Base-by-base conservation (phyloP, 306 rosid genomes). In the Dryas octopetala region DNA sequence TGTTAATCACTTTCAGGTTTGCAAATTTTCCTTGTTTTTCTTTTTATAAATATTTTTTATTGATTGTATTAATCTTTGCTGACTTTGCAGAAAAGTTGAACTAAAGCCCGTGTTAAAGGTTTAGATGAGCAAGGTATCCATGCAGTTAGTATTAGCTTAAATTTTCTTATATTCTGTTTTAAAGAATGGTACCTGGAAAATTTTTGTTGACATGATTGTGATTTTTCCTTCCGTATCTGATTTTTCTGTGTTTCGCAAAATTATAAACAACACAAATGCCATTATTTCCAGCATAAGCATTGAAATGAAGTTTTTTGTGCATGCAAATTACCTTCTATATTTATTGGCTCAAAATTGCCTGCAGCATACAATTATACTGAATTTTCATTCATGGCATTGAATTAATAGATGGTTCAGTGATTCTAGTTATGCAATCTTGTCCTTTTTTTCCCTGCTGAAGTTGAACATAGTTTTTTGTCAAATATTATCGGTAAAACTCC, bases 31-130 rank as follows among this genome's bases (percentile, higher is more conserved):
- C 11, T 32, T 61, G 7, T 12, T 47, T 66, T 74, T 32, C 9
- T 55, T 43, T 53, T 28, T 75, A 8, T 1, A 2, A 23, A 41
- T 43, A 73, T 23, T 13, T 59, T 60, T 7, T 73, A 28, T 59
- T 5, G 68, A 59, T 71, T 64, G 3, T 46, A 15, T 44, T 75
- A 23, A 54, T 0, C 5, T 32, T 62, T 10, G 4, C 13, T 53
- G 23, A 44, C 45, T 79, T 66, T 38, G 69, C 75, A 80, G 85
- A 74, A n/a, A 70, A 54, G 63, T 63, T 47, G 83, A 68, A 68
- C 79, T 70, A 14, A 76, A 68, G 71, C 52, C 73, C 57, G 23
- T 58, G 14, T 41, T 76, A 61, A 70, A 77, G 57, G 52, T 26
- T 51, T 52, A 40, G 47, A 47, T 73, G 60, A 70, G 50, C 74